These are phyloP conservation scores for Mentha longifolia DNA, from an alignment of 257 asterid species.

Conservation along the genomic window DNA sequence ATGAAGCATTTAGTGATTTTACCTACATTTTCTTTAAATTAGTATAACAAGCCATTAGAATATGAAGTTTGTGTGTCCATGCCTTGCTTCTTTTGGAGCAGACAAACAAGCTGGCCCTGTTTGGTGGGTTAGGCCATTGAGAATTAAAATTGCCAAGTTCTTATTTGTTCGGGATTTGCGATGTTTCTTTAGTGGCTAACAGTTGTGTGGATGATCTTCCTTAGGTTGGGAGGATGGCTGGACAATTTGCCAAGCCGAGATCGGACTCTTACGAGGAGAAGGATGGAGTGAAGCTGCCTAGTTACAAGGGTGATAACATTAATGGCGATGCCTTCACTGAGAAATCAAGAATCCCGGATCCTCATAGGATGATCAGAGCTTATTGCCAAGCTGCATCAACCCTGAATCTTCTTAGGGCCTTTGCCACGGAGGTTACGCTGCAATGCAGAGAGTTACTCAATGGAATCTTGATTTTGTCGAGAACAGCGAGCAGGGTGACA, in stretches of 20 bases:
- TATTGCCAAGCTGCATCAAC: conserved; percentile 87
- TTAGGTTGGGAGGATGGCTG: conserved; percentile 90
- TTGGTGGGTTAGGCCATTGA: not conserved
- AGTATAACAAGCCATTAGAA: not conserved
- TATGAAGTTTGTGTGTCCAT: not conserved
- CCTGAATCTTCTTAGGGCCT: conserved; percentile 81
- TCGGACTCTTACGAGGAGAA: conserved; percentile 62
- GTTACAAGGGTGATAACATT: conserved; percentile 85
- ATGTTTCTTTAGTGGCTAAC: not conserved
- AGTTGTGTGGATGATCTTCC: conserved; percentile 23
- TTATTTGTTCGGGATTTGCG: not conserved
- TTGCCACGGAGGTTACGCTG: conserved; percentile 90
- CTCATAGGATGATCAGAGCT: conserved; percentile 84
- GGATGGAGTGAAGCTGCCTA: conserved; percentile 82
- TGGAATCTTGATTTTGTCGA: conserved; percentile 91
- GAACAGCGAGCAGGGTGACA: conserved; percentile 88
- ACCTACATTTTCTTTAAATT: not conserved
- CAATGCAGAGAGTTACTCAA: conserved; percentile 85
- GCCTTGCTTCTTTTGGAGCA: conserved; percentile 14
- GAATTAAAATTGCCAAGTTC: not conserved
- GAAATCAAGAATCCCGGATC: conserved; percentile 76
- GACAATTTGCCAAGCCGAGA: conserved; percentile 84
- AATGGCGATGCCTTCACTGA: conserved; percentile 70
- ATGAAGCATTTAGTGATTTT: not conserved
- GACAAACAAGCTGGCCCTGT: not conserved